These are phyloP conservation scores for Henningerozyma blattae DNA, from an alignment of 805 yeast species.

Conservation along the genomic window DNA sequence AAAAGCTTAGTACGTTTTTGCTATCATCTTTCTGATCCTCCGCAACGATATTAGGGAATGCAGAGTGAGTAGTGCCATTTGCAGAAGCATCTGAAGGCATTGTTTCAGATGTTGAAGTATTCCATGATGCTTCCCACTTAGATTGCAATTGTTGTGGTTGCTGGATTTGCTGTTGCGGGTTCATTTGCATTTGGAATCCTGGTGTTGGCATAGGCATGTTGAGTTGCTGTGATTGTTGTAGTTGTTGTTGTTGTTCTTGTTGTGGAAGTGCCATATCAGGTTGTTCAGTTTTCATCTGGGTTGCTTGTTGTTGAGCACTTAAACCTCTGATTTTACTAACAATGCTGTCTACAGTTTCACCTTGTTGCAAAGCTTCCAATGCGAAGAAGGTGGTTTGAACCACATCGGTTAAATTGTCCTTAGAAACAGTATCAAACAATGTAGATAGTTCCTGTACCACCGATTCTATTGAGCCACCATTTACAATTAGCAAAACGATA, in stretches of 20 bases:
- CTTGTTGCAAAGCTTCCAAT: conserved; percentile 31
- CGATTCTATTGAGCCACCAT: conserved; percentile 49
- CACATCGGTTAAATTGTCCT: conserved; percentile 45
- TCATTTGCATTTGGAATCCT: conserved; percentile 6
- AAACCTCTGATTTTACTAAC: conserved; percentile 19
- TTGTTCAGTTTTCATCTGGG: conserved; percentile 1
- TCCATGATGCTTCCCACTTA: conserved; percentile 5
- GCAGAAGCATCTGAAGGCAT: neutral
- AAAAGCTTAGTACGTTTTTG: conserved; percentile 1
- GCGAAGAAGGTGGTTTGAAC: conserved; percentile 48
- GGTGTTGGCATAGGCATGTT: conserved; percentile 9
- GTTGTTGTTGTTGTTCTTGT: conserved; percentile 7
- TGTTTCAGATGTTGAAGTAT: neutral
- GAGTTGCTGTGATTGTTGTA: conserved; percentile 6
- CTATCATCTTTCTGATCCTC: conserved; percentile 6
- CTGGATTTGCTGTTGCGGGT: conserved; percentile 11
- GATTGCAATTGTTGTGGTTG: conserved; percentile 5
- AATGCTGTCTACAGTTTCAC: conserved; percentile 21
- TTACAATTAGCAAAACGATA: conserved; percentile 57
- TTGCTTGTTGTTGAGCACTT: conserved; percentile 1
- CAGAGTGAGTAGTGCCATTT: conserved; percentile 13
- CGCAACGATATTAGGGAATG: conserved; percentile 18
- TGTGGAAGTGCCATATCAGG: conserved; percentile 5
- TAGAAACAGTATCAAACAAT: conserved; percentile 49
- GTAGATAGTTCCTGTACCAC: conserved; percentile 49